Conservation (phyloP, 257 asterid species). For the Mitragyna speciosa region DNA sequence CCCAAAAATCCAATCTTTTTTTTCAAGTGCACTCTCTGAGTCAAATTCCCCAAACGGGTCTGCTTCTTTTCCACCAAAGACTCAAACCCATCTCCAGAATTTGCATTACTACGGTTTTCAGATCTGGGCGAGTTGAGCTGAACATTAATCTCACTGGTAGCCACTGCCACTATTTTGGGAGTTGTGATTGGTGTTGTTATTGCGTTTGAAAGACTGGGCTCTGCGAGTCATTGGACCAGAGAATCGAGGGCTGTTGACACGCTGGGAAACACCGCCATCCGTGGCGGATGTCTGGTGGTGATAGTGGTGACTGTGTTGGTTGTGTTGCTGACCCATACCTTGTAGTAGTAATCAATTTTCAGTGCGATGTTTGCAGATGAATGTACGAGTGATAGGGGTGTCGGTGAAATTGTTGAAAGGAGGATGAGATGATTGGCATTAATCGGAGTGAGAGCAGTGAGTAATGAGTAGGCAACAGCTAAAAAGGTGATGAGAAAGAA, state of each 20-base stretch:
- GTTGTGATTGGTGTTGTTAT: slow-evolving; percentile 22
- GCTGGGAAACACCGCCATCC: slow-evolving; percentile 68
- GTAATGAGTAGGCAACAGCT: no score
- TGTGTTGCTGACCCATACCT: slow-evolving; percentile 75
- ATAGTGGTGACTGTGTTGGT: slow-evolving; percentile 57
- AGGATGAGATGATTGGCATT: no score
- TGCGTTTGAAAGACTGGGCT: slow-evolving; percentile 76
- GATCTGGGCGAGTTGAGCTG: slow-evolving; percentile 88
- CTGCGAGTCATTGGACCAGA: slow-evolving; percentile 92
- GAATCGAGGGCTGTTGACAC: slow-evolving; percentile 90
- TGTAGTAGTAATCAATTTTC: background rate
- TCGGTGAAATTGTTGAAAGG: background rate
- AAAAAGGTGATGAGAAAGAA: no score
- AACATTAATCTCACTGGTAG: slow-evolving; percentile 77
- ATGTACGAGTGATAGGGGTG: background rate
- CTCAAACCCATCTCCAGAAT: slow-evolving; percentile 51
- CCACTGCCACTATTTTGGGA: slow-evolving; percentile 4
- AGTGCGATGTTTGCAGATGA: background rate
- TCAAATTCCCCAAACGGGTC: slow-evolving; percentile 58
- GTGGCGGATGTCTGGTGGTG: slow-evolving; percentile 48
- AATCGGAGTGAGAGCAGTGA: no score
- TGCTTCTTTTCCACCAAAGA: slow-evolving; percentile 45
- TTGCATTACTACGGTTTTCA: slow-evolving; percentile 39
- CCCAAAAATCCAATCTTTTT: slow-evolving; percentile 65
- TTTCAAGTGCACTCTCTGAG: slow-evolving; percentile 74